Base-by-base conservation (phyloP, 2,329 filamentous ascomycete genomes). In the Diaporthe aspalathi region DNA sequence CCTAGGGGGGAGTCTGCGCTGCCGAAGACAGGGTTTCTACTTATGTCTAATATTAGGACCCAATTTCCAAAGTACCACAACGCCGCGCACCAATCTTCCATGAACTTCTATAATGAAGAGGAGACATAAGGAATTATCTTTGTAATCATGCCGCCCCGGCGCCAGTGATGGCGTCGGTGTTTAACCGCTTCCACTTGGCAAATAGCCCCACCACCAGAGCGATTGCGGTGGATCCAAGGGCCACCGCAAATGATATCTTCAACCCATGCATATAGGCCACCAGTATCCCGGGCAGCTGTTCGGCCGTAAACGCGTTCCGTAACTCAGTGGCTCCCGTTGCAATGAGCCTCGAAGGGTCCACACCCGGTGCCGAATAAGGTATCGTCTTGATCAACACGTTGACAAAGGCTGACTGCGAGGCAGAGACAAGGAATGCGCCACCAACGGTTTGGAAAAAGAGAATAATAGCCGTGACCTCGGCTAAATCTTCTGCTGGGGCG, bases 211-310 rank as follows among this genome's bases (percentile, higher is more conserved):
- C 40, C 27, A 70, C 49, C 17, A 67, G n/a, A n/a, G 72, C 66
- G 52, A 72, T 22, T 11, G 32, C 70, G 2, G 67, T 65, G 6
- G 66, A 35, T 1, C 27, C 70, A 16, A 72, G 49, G 0, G 72
- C 66, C 9, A 72, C 50, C 3, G 60, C 70, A 27, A 73, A 73
- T 0, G 70, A 50, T 4, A 57, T 66, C 47, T 72, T 73, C 9
- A 73, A 20, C 3, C 72, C 72, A 22, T 29, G 52, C 69, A 86
- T 90, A 79, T 92, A 92, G 0, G 87, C 88, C 0, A 75, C 67
- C 12, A 90, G 79, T 27, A 92, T 88, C 0, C 83, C 83, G 0
- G 79, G 74, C 0, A 91, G 78, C 70, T 81, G 83, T 32, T 85
- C 76, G 0, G 78, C 67, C 0, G 83, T 76, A 56, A 92, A 87